Conservation (phyloP, 257 asterid genomes). For the Lycium barbarum region DNA sequence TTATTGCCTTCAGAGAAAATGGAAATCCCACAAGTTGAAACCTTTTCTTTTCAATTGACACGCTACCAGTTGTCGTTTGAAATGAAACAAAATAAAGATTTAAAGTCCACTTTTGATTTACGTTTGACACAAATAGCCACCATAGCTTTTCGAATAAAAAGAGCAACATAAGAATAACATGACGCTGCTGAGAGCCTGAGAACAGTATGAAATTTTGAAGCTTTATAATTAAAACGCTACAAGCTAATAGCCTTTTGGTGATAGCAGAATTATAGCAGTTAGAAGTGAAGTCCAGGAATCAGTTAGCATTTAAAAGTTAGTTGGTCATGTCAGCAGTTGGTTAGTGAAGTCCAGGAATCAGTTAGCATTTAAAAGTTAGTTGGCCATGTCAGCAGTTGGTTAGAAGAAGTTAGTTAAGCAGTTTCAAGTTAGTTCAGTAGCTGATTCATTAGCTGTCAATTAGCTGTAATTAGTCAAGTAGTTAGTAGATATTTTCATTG, state of each 20-base stretch:
- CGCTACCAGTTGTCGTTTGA: not conserved
- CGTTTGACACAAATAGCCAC: not conserved
- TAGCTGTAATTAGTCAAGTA: too few species aligned
- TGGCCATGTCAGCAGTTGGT: too few species aligned
- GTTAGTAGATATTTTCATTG: too few species aligned
- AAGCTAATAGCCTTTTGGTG: not conserved
- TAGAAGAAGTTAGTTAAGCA: too few species aligned
- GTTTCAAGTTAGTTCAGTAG: too few species aligned
- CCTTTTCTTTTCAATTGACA: not conserved
- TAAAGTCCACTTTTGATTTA: not conserved
- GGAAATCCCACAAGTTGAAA: not conserved
- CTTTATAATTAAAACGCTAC: not conserved
- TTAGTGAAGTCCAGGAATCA: too few species aligned
- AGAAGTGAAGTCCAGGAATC: too few species aligned
- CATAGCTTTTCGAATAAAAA: not conserved
- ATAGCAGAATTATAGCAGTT: too few species aligned
- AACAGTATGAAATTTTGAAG: not conserved
- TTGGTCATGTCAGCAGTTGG: too few species aligned
- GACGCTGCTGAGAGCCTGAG: not conserved
- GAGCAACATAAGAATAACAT: not conserved
- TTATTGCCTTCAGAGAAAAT: not conserved
- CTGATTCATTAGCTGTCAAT: too few species aligned
- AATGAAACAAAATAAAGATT: not conserved
- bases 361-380: too few species aligned
- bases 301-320: too few species aligned